A percentile compares a stretch with the other conserved stretches of the same genome.
phyloP scores from a whole-genome alignment of 169 alveolate genomes.

The Perkinsus chesapeaki region DNA sequence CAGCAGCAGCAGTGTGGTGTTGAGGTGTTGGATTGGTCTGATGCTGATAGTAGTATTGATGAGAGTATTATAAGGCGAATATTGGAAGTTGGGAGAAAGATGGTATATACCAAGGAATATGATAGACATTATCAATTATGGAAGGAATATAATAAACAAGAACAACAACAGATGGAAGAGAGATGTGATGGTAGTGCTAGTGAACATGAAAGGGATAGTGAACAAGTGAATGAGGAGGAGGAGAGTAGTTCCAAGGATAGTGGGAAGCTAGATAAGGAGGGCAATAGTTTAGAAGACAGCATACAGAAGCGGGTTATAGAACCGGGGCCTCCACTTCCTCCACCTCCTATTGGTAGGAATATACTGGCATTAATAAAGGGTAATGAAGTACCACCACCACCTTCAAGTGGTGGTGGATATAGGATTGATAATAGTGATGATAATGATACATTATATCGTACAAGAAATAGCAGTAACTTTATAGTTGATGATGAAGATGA shows the following conservation, averaged over 20 bases:
- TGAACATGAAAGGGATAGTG: neutral
- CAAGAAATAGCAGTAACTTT: neutral
- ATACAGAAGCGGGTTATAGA: neutral
- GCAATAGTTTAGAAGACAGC: neutral
- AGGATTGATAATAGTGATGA: neutral
- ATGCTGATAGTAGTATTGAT: neutral
- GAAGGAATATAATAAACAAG: neutral
- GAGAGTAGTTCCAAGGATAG: neutral
- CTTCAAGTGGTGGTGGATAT: neutral
- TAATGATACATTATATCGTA: neutral
- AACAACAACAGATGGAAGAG: neutral
- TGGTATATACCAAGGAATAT: neutral
- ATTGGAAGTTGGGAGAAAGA: neutral
- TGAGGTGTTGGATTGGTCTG: neutral
- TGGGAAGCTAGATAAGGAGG: neutral
- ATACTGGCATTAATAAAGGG: too few relatives aligned
- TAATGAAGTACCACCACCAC: too few relatives aligned
- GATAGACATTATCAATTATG: neutral
- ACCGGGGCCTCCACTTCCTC: neutral
- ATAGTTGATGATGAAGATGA: neutral
- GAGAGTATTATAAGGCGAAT: neutral
- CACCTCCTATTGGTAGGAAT: neutral
- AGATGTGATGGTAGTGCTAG: neutral
- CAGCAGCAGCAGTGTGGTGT: neutral
- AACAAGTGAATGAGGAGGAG: neutral